Base-by-base conservation (phyloP, 257 asterid species). In the Prunella vulgaris region DNA sequence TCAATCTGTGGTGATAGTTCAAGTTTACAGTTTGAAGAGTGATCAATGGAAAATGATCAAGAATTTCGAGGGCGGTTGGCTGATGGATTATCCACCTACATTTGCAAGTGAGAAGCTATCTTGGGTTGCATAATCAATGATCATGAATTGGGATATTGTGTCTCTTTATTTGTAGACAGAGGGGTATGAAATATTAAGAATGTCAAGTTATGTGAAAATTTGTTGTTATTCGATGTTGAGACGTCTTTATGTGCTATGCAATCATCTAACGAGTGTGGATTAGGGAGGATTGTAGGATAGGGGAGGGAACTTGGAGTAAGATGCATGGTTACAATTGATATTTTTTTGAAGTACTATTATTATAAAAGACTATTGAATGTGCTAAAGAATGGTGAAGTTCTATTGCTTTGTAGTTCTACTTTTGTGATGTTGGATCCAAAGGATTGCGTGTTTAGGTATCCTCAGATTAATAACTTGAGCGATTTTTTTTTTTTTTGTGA, bases 51-150 rank as follows among this genome's bases (percentile, higher is more conserved):
- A 51, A 61, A 78, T 20, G 64, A 72, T 78, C 54, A 60, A 76
- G 70, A 68, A 51, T 69, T 79, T 62, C 13, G 32, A 49, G 70
- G 83, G 76, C 8, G 76, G 69, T 37, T 17, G 64, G 60, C 52
- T 64, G 25, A 69, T 79, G 70, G 59, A 68, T 60, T 82, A 62
- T 64, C 66, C 82, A 0, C 87, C 82, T 2, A 60, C 68, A 2
- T 86, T 69, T 77, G 85, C 57, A 0, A 68, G 72, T 22, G 96
- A 95, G 33, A 82, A 84, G 78, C 83, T 89, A 20, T 84, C 87
- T 64, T 90, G 89, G 88, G 53, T 76, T 70, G 56, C 77, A 1
- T 33, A 64, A 38, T 15, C 18, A 13, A 28, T 35, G 77, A 46
- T 0, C 7, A 2, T 7, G 74, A 20, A 40, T 38, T 62, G 27